A percentile compares a stretch with the other conserved stretches of the same genome.
Evolutionary conservation across 2,329 filamentous ascomycete species (phyloP).

Genomic region (Claviceps paspali): DNA sequence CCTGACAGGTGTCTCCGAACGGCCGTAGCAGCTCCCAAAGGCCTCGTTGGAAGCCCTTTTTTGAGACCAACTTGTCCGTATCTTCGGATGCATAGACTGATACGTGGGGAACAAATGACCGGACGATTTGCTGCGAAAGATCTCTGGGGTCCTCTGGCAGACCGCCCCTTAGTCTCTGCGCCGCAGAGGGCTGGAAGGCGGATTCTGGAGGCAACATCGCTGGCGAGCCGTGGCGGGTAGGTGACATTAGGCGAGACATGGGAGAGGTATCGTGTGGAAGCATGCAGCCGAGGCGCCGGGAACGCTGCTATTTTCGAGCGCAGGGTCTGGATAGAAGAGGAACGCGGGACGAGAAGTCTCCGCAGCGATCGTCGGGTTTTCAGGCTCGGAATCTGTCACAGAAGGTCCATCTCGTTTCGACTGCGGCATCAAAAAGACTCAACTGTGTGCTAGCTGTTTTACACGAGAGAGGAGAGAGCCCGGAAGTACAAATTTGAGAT

Average conservation of each 20-base stretch:
- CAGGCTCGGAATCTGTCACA: conserved; percentile 41
- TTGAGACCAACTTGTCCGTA: conserved; percentile 61
- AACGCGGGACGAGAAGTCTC: conserved; percentile 29
- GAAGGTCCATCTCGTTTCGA: conserved; percentile 43
- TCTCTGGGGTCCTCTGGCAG: conserved; percentile 33
- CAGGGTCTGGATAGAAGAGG: conserved; percentile 38
- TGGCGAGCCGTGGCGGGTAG: conserved; percentile 42
- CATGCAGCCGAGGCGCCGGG: conserved; percentile 45
- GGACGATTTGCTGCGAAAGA: conserved; percentile 54
- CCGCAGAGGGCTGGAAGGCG: conserved; percentile 34
- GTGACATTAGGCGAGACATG: conserved; percentile 52
- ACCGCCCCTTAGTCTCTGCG: conserved; percentile 28
- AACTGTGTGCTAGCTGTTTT: neutral
- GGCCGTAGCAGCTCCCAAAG: conserved; percentile 76
- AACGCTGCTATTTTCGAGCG: conserved; percentile 40
- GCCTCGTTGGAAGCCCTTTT: conserved; percentile 73
- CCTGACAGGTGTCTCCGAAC: conserved; percentile 76
- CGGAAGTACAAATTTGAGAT: neutral
- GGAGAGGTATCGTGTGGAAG: conserved; percentile 53
- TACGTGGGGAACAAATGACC: conserved; percentile 78
- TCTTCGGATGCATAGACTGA: conserved; percentile 77
- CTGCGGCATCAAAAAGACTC: conserved; percentile 48
- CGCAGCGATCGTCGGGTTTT: conserved; percentile 39
- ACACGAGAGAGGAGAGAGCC: no score
- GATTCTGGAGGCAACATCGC: conserved; percentile 43